Conservation (phyloP, 805 yeast species). For the Zygosaccharomyces bailii region DNA sequence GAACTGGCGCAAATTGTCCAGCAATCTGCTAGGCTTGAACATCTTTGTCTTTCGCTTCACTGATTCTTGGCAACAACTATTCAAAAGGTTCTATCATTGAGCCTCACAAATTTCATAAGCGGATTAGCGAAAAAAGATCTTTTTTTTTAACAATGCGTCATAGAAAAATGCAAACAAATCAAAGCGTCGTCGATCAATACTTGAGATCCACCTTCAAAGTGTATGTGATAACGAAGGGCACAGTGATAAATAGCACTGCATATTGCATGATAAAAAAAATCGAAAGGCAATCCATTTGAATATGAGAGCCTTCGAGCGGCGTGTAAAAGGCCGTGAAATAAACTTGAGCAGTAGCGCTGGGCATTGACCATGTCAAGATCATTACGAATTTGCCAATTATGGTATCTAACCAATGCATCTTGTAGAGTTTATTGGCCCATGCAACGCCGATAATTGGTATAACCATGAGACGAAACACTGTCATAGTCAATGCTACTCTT, state of each 20-base stretch:
- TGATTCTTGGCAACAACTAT: background rate
- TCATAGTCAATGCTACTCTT: conserved; percentile 56
- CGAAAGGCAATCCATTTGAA: conserved; percentile 79
- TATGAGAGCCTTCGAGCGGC: conserved; percentile 52
- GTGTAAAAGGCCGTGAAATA: conserved; percentile 86
- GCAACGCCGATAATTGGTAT: conserved; percentile 78
- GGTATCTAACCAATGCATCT: conserved; percentile 60
- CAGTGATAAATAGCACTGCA: conserved; percentile 53
- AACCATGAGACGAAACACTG: conserved; percentile 55
- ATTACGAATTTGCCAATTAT: conserved; percentile 66
- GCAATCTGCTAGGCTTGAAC: conserved; percentile 20
- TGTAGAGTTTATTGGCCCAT: conserved; percentile 57
- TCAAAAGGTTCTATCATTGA: no score
- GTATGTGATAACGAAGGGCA: conserved; percentile 73
- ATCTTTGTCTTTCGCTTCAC: conserved; percentile 8
- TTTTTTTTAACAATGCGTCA: no score
- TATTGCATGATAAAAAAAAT: conserved; percentile 67
- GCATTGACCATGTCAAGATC: conserved; percentile 72
- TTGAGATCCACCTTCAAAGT: conserved; percentile 33
- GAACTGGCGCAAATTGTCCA: conserved; percentile 24
- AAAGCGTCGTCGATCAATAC: conserved; percentile 18
- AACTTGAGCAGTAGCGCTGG: conserved; percentile 84
- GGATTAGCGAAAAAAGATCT: no score
- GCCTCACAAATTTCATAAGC: background rate
- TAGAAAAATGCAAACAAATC: no score